These are phyloP conservation scores for Leccinum sublutescens DNA, from an alignment of 768 basidiomycete genomes.

Conservation along the genomic window DNA sequence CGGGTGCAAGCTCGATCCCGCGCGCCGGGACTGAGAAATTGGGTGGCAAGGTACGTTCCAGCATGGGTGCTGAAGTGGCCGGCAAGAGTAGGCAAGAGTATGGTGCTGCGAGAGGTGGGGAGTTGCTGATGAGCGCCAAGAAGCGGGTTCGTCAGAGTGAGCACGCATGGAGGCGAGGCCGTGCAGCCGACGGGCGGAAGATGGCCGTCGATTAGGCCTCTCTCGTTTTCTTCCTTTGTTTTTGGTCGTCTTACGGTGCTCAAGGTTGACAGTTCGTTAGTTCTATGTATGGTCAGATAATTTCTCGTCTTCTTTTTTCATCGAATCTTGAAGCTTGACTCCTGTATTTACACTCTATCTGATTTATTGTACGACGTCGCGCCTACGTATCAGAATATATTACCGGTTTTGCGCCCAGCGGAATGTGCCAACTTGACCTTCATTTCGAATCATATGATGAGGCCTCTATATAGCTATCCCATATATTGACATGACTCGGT, in stretches of 20 bases:
- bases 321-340: background rate
- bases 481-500: background rate
- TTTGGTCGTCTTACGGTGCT: background rate
- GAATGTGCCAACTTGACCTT: background rate
- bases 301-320: background rate
- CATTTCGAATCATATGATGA: background rate
- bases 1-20: constrained; percentile 14
- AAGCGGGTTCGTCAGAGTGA: constrained; percentile 77
- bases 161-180: constrained; percentile 58
- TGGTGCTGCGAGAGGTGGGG: constrained; percentile 32
- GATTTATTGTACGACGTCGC: constrained; percentile 10
- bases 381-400: background rate
- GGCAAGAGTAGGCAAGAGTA: constrained; percentile 27
- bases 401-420: background rate
- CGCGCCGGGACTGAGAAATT: constrained; percentile 19
- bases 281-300: constrained; percentile 15
- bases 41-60: constrained; percentile 46
- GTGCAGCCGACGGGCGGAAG: constrained; percentile 21
- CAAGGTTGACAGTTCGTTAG: constrained; percentile 5
- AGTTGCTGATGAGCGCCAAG: constrained; percentile 62
- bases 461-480: too few species aligned
- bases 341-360: background rate
- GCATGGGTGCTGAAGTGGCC: constrained; percentile 39
- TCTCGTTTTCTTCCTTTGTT: background rate
- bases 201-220: constrained; percentile 13